Conservation (phyloP, 2,329 filamentous ascomycete genomes). For the Colletotrichum sp. region DNA sequence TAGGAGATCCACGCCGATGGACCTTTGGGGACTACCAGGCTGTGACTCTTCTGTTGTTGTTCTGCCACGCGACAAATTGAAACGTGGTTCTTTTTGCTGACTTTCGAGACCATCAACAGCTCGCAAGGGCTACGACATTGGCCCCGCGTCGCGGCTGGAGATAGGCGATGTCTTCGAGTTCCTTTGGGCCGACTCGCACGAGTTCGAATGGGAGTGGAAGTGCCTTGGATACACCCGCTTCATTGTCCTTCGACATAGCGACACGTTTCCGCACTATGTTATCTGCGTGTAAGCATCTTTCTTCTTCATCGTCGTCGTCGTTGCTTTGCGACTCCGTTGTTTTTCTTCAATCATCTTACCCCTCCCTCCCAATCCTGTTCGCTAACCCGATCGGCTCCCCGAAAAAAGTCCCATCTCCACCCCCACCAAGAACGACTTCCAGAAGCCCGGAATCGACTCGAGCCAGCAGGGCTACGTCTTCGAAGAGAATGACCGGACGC, state of each 20-base stretch:
- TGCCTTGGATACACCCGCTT: constrained; percentile 19
- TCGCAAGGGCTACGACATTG: constrained; percentile 20
- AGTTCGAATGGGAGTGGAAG: constrained; percentile 21
- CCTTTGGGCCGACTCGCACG: constrained; percentile 18
- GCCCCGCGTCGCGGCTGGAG: constrained; percentile 13
- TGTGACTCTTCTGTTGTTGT: neutral
- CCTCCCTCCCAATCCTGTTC: neutral
- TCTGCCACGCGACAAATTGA: neutral
- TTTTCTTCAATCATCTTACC: neutral
- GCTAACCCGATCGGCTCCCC: neutral
- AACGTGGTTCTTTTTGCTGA: neutral
- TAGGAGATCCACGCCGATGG: neutral
- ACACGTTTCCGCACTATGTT: constrained; percentile 17
- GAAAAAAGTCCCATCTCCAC: constrained; percentile 12
- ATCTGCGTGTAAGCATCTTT: constrained; percentile 12
- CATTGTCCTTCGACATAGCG: constrained; percentile 18
- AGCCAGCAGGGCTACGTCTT: constrained; percentile 19
- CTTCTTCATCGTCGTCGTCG: neutral
- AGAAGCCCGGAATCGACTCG: constrained; percentile 20
- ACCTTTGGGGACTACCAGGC: neutral
- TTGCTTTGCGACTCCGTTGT: neutral
- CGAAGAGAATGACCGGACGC: constrained; percentile 16
- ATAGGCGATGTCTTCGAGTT: constrained; percentile 20
- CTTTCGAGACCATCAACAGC: neutral
- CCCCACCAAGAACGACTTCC: constrained; percentile 20